Conservation (phyloP, 2,329 filamentous ascomycete species). For the Neonectria ditissima region DNA sequence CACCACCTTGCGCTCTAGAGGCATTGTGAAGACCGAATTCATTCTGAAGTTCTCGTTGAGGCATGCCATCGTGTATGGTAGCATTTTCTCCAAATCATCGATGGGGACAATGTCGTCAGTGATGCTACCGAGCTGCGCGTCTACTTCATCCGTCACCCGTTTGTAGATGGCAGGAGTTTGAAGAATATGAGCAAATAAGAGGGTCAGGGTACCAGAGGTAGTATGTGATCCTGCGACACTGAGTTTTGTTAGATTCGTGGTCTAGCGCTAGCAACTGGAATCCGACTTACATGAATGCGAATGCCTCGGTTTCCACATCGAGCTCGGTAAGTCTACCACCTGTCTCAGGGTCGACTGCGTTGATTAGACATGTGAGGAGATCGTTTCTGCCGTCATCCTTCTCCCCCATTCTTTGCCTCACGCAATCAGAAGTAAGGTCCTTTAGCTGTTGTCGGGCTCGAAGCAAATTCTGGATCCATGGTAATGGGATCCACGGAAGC, state of each 20-base stretch:
- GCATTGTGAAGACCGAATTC: conserved; percentile 20
- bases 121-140: neutral
- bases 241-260: neutral
- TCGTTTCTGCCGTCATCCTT: conserved; percentile 13
- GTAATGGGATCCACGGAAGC: conserved; percentile 2
- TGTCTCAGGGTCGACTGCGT: conserved; percentile 20
- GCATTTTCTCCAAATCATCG: neutral
- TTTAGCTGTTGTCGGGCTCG: conserved; percentile 18
- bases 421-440: conserved; percentile 15
- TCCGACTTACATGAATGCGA: conserved; percentile 14
- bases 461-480: conserved; percentile 8
- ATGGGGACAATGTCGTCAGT: neutral
- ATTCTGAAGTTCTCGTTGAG: conserved; percentile 22
- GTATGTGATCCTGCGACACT: conserved; percentile 21
- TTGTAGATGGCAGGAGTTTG: neutral
- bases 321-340: conserved; percentile 7
- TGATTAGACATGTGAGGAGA: conserved; percentile 17
- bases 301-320: conserved; percentile 20
- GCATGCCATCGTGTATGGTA: conserved; percentile 19
- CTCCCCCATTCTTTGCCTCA: neutral
- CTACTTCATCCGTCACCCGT: conserved; percentile 9
- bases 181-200: conserved; percentile 13
- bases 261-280: neutral
- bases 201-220: conserved; percentile 15
- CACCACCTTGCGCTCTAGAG: neutral